Conservation (phyloP, 306 rosid genomes). For the Herpetospermum pedunculosum region DNA sequence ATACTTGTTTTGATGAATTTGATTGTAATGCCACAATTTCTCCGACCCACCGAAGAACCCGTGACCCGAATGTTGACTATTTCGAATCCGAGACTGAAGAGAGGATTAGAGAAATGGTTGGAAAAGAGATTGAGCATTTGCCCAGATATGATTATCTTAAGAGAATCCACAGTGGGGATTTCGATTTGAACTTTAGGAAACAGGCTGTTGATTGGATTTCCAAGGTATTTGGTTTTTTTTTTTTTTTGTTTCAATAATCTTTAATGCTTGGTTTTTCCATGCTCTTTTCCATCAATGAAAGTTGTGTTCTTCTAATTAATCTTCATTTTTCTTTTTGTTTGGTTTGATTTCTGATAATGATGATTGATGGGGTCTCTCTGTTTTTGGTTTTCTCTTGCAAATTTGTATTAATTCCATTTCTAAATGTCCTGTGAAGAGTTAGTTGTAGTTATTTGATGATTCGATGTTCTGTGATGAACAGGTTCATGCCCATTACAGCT, state of each 20-base stretch:
- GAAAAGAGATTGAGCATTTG: conserved; percentile 43
- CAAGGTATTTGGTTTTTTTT: conserved; percentile 44
- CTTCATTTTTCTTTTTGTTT: conserved; percentile 10
- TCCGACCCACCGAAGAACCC: conserved; percentile 20
- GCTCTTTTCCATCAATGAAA: not conserved
- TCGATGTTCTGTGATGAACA: conserved; percentile 29
- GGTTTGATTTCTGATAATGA: not conserved
- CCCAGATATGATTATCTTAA: conserved; percentile 52
- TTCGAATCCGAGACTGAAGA: conserved; percentile 38
- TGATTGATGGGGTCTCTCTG: not conserved
- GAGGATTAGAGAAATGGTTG: conserved; percentile 28
- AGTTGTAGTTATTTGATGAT: not conserved
- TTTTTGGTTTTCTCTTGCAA: not conserved
- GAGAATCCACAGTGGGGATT: conserved; percentile 50
- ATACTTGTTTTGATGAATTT: conserved; percentile 31
- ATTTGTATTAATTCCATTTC: too few relatives aligned
- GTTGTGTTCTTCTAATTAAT: conserved; percentile 1
- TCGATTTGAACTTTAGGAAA: conserved; percentile 46
- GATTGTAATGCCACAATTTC: conserved; percentile 22
- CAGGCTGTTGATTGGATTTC: conserved; percentile 73
- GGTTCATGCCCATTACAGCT: conserved; percentile 44
- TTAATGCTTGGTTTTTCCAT: not conserved
- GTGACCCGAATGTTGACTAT: conserved; percentile 11
- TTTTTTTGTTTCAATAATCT: not conserved
- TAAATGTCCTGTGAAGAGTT: too few relatives aligned